Conservation (phyloP, 805 yeast species). For the Kregervanrija delftensis region DNA sequence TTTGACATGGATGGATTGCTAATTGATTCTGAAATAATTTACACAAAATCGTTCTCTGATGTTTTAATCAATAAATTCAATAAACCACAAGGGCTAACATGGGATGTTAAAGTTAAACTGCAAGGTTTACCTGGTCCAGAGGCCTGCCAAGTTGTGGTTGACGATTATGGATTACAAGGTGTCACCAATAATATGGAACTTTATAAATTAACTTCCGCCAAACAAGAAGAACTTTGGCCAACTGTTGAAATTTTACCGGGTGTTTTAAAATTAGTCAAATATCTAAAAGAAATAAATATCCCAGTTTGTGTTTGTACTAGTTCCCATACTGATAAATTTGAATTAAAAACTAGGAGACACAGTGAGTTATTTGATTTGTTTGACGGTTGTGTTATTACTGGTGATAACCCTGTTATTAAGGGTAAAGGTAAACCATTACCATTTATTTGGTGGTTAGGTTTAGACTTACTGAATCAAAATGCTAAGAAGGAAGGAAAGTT, state of each 20-base stretch:
- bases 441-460: constrained; percentile 81
- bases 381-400: constrained; percentile 61
- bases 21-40: constrained; percentile 84
- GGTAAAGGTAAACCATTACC: constrained; percentile 93
- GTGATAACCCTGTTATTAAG: constrained; percentile 74
- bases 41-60: constrained; percentile 68
- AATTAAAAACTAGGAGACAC: constrained; percentile 65
- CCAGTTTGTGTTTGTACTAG: constrained; percentile 92
- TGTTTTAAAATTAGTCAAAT: constrained; percentile 58
- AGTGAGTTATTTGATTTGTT: constrained; percentile 52
- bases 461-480: constrained; percentile 56
- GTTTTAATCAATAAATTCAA: constrained; percentile 53
- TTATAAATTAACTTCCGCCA: constrained; percentile 39
- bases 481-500: constrained; percentile 32
- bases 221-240: constrained; percentile 56
- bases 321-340: constrained; percentile 52
- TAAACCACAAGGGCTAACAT: constrained; percentile 56
- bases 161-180: constrained; percentile 59
- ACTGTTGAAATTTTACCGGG: constrained; percentile 71
- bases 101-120: constrained; percentile 80
- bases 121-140: constrained; percentile 88
- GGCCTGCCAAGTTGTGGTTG: constrained; percentile 56
- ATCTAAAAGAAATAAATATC: constrained; percentile 42
- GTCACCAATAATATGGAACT: constrained; percentile 53
- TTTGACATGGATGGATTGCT: constrained; percentile 90